A percentile compares a stretch with the other conserved stretches of the same genome.
Conservation (phyloP, 148 eudicot species). For the Rhododendron griersonianum region DNA sequence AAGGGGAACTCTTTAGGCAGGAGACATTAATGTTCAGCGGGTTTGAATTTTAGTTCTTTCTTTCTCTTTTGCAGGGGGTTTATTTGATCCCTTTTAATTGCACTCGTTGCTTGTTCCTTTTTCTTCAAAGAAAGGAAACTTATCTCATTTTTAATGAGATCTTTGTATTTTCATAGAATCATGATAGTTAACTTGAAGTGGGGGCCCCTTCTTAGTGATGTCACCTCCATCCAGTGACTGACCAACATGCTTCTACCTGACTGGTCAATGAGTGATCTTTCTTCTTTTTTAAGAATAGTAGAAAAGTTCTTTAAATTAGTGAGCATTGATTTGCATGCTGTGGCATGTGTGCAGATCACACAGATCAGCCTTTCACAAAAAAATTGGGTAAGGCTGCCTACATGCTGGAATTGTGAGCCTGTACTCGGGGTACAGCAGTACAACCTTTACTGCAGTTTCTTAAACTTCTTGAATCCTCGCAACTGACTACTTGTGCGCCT, state of each 20-base stretch:
- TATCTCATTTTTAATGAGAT: not conserved
- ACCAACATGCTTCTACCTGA: too few relatives aligned
- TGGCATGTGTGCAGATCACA: not conserved
- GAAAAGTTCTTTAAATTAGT: not conserved
- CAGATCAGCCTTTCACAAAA: not conserved
- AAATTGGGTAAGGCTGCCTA: not conserved
- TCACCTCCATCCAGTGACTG: not conserved
- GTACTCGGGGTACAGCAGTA: not conserved
- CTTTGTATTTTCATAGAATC: not conserved
- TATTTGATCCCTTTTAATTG: not conserved
- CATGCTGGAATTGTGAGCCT: not conserved
- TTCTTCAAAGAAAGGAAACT: not conserved
- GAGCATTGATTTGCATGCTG: not conserved
- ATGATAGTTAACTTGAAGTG: not conserved
- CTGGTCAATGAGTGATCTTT: not conserved
- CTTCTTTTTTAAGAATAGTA: not conserved
- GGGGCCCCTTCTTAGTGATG: not conserved
- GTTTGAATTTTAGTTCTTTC: not conserved
- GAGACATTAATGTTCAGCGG: not conserved
- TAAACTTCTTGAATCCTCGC: not conserved
- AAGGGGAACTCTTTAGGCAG: not conserved
- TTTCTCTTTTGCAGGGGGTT: not conserved
- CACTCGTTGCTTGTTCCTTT: not conserved
- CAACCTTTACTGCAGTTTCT: slow-evolving; percentile 1
- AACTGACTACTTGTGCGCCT: not conserved